phyloP scores from a whole-genome alignment of 139 green algal genomes.

The Astrephomene gubernaculifera region DNA sequence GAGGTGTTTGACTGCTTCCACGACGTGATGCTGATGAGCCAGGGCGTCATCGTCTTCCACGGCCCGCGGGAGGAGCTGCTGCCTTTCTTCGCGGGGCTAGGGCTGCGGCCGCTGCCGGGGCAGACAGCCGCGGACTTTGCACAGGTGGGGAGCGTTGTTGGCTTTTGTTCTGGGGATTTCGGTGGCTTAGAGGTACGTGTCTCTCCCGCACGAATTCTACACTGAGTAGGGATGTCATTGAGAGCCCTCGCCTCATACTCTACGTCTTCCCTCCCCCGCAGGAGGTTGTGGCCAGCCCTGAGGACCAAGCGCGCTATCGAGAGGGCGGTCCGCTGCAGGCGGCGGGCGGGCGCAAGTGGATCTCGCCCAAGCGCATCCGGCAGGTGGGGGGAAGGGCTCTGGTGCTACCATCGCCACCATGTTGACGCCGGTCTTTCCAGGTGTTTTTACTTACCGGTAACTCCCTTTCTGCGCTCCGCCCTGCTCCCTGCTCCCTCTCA shows the following conservation, averaged over 20 bases:
- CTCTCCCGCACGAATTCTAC: not conserved
- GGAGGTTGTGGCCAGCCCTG: conserved; percentile 24
- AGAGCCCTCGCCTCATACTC: not conserved
- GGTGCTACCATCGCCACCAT: not conserved
- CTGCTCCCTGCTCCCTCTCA: not conserved
- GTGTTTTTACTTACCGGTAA: not conserved
- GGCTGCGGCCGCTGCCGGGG: conserved; percentile 48
- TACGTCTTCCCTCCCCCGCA: not conserved
- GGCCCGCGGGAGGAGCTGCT: conserved; percentile 61
- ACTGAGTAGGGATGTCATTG: not conserved
- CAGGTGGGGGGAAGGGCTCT: not conserved
- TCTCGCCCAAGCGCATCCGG: not conserved
- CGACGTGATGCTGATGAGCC: conserved; percentile 67
- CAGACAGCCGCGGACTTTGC: conserved; percentile 86
- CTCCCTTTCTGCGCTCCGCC: not conserved
- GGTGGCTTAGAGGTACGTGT: not conserved
- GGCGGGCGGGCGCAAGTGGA: not conserved
- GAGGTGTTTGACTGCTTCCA: conserved; percentile 77
- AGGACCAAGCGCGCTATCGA: not conserved
- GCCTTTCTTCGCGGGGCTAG: conserved; percentile 71
- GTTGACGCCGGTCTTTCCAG: not conserved
- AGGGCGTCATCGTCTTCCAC: conserved; percentile 65
- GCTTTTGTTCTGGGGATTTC: not conserved
- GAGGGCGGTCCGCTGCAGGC: too few species aligned
- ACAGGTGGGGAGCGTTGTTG: conserved; percentile 57